A percentile compares a stretch with the other conserved stretches of the same genome.
These are phyloP conservation scores for Erysimum cheiranthoides DNA, from an alignment of 345 rosid species.

Conservation along the genomic window DNA sequence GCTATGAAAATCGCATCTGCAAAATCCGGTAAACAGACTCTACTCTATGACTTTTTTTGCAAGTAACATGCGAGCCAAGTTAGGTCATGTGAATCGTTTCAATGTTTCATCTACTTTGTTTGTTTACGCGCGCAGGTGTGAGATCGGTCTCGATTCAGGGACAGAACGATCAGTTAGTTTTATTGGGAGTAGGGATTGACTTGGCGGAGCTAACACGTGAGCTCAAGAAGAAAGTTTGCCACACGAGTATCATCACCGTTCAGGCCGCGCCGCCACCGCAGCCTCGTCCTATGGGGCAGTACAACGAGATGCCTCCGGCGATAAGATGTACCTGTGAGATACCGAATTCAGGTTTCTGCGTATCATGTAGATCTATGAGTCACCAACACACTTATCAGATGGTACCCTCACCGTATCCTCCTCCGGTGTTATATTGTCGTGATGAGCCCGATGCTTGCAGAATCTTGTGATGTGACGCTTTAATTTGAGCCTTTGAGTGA, in stretches of 20 bases:
- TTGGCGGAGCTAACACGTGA: slow-evolving; percentile 36
- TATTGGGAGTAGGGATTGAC: slow-evolving; percentile 43
- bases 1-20: slow-evolving; percentile 43
- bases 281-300: neutral
- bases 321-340: slow-evolving; percentile 41
- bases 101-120: neutral
- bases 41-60: neutral
- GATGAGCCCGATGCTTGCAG: slow-evolving; percentile 15
- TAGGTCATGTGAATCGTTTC: slow-evolving; percentile 23
- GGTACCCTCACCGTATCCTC: neutral
- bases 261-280: slow-evolving; percentile 32
- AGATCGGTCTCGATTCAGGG: slow-evolving; percentile 41
- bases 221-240: slow-evolving; percentile 38
- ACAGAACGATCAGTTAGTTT: slow-evolving; percentile 41
- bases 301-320: slow-evolving; percentile 32
- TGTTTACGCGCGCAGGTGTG: slow-evolving; percentile 29
- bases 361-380: slow-evolving; percentile 30
- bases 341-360: slow-evolving; percentile 34
- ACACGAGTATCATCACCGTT: slow-evolving; percentile 38
- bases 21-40: neutral
- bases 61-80: slow-evolving; percentile 26
- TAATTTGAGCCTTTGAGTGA: neutral
- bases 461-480: slow-evolving; percentile 34
- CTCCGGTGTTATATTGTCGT: slow-evolving; percentile 20
- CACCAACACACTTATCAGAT: neutral